Conservation (phyloP, 306 rosid species). For the Elaeagnus macrophylla region DNA sequence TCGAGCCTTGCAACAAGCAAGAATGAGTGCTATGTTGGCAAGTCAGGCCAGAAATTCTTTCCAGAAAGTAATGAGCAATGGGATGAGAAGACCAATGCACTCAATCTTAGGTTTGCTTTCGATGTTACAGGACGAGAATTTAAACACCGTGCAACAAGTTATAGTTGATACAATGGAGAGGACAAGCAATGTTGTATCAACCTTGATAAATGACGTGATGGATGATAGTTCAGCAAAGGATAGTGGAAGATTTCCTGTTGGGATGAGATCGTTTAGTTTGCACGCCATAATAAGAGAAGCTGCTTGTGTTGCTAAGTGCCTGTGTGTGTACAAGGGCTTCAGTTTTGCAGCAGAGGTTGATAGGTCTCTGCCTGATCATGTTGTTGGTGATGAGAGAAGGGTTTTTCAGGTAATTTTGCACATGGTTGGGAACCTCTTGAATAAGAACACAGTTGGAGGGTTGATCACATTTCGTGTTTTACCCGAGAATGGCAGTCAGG, state of each 20-base stretch:
- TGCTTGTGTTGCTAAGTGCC: slow-evolving; percentile 84
- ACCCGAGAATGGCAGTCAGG: slow-evolving; percentile 72
- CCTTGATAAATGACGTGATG: slow-evolving; percentile 88
- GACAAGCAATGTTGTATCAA: slow-evolving; percentile 78
- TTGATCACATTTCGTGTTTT: slow-evolving; percentile 49
- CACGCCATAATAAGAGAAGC: slow-evolving; percentile 89
- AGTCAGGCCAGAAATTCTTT: slow-evolving; percentile 85
- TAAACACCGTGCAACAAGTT: slow-evolving; percentile 60
- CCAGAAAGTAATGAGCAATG: slow-evolving; percentile 95
- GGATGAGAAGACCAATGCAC: slow-evolving; percentile 99
- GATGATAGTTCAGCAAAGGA: slow-evolving; percentile 77
- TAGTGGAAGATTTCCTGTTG: slow-evolving; percentile 67
- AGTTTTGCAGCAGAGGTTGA: slow-evolving; percentile 72
- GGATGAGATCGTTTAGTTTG: slow-evolving; percentile 62
- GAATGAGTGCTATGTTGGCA: slow-evolving; percentile 90
- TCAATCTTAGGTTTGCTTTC: slow-evolving; percentile 91
- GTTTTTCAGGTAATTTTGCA: slow-evolving; percentile 97
- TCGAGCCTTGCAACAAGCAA: slow-evolving; percentile 86
- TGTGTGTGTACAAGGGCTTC: slow-evolving; percentile 67
- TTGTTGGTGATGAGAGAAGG: slow-evolving; percentile 92
- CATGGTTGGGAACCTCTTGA: slow-evolving; percentile 84
- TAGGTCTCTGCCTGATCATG: slow-evolving; percentile 67
- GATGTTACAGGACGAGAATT: slow-evolving; percentile 60
- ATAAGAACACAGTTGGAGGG: slow-evolving; percentile 49
- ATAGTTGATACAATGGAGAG: slow-evolving; percentile 80